phyloP scores from a whole-genome alignment of 352 stramenopile species.

The Pythium periplocum region DNA sequence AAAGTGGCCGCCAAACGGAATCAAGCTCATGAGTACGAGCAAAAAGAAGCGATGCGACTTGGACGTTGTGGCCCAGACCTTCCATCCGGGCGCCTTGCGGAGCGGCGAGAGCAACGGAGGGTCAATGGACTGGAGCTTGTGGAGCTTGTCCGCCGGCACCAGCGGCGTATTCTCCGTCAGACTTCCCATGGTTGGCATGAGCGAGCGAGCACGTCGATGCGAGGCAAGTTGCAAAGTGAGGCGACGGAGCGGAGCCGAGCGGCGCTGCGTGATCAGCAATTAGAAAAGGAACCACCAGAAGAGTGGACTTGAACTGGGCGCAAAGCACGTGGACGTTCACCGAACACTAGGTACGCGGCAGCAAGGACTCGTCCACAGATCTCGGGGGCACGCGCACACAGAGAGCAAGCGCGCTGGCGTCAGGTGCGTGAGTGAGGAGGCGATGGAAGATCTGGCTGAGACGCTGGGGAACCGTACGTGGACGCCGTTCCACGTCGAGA shows the following conservation, averaged over 20 bases:
- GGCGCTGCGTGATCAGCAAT: neutral
- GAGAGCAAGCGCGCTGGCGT: too few relatives aligned
- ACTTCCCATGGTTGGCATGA: constrained; percentile 18
- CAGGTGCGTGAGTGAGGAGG: too few relatives aligned
- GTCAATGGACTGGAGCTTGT: constrained; percentile 4
- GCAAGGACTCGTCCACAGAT: too few relatives aligned
- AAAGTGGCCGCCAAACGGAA: constrained; percentile 84
- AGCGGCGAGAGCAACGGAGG: constrained; percentile 19
- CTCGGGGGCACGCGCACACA: too few relatives aligned
- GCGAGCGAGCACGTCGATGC: neutral
- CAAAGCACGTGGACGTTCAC: too few relatives aligned
- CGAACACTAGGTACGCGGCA: too few relatives aligned
- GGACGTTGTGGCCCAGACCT: constrained; percentile 69
- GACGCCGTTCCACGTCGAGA: neutral
- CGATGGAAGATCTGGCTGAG: neutral
- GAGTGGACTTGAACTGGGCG: too few relatives aligned
- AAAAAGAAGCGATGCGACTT: constrained; percentile 72
- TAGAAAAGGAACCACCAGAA: too few relatives aligned
- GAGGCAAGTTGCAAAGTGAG: neutral
- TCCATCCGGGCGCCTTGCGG: constrained; percentile 36
- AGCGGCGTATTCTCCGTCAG: constrained; percentile 6
- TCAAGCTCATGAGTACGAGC: constrained; percentile 79
- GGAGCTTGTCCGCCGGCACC: neutral
- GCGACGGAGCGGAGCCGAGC: neutral
- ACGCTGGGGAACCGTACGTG: neutral